Evolutionary conservation across 495 filamentous ascomycete species (phyloP).

Genomic region (Aspergillus carlsbadensis): DNA sequence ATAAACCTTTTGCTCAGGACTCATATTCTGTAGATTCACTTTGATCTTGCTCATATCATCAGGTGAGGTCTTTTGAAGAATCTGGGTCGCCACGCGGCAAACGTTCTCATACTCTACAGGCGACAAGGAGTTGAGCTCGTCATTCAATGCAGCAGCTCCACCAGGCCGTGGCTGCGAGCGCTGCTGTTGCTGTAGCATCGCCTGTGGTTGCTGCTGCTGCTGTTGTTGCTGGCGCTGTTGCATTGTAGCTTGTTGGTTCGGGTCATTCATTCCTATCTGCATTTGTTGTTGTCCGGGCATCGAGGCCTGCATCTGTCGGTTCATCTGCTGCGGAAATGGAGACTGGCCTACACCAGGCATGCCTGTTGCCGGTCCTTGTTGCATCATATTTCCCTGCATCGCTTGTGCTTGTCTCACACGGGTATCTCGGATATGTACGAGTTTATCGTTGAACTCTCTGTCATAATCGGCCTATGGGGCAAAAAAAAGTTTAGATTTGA

Average conservation of each 20-base stretch:
- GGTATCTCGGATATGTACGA: conserved; percentile 47
- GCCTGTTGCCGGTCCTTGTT: conserved; percentile 29
- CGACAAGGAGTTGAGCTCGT: conserved; percentile 38
- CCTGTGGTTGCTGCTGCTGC: conserved; percentile 26
- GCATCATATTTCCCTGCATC: conserved; percentile 46
- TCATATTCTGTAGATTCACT: conserved; percentile 42
- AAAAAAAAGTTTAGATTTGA: conserved; percentile 1
- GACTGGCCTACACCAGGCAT: conserved; percentile 38
- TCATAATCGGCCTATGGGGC: conserved; percentile 43
- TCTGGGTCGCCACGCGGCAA: conserved; percentile 38
- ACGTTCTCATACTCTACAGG: conserved; percentile 46
- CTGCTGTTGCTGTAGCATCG: conserved; percentile 39
- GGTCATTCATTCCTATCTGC: conserved; percentile 46
- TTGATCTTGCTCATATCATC: conserved; percentile 49
- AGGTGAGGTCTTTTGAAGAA: conserved; percentile 37
- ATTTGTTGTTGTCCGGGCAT: conserved; percentile 45
- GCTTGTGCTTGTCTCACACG: conserved; percentile 46
- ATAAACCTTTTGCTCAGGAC: conserved; percentile 43
- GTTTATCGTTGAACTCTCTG: conserved; percentile 47
- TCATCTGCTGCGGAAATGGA: conserved; percentile 52
- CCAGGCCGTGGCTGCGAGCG: conserved; percentile 39
- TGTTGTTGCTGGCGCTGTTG: conserved; percentile 33
- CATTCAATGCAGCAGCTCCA: conserved; percentile 27
- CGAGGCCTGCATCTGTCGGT: conserved; percentile 52
- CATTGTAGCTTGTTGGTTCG: conserved; percentile 39